Evolutionary conservation across 2,329 filamentous ascomycete genomes (phyloP), one percentile per base, ranked within the genome.

Genomic region (Laburnicola sp.): DNA sequence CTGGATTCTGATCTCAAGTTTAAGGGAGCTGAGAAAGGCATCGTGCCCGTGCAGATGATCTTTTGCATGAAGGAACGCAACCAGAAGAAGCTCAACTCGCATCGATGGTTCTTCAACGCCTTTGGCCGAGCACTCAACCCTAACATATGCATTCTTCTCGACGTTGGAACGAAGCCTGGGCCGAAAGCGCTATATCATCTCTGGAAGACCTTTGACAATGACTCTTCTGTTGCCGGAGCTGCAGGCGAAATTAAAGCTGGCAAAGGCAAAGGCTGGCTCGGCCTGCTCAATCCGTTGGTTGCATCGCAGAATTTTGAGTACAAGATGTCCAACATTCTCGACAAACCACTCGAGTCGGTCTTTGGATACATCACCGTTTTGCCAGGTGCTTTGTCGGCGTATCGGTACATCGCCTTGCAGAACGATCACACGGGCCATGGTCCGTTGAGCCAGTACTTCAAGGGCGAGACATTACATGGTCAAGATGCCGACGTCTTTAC

Each of bases 291-390:
- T 65, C 94, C 94, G 0, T 80, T 99, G 4, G 93, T 99, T 11
- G 94, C 94, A 0, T 96, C 91, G 39, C 94, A 99, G 66, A 99
- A 99, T 71, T 99, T 99, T 62, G 94, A 99, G 78, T 99, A 99
- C 80, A 99, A 99, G 75, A 97, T 99, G 91, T 96, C 91, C 35
- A 99, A 99, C 65, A 99, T 99, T 65, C 80, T 99, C 25, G 94
- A 99, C 72, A 99, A 99, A 74, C 94, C 94, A 0, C 79, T 99
- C 2, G 94, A 99, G 72, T 96, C 91, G 0, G 93, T 96, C 0
- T 99, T 99, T 71, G 94, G 94, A 2, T 99, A 97, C 70, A 99
- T 99, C 62, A 97, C 93, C 4, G 94, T 99, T 62, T 78, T 99
- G 58, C 95, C 94, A 0, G 95, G 94, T 74, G 94, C 94, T 0